Conservation (phyloP, 805 yeast species). For the Saccharomycopsis fibuligera region DNA sequence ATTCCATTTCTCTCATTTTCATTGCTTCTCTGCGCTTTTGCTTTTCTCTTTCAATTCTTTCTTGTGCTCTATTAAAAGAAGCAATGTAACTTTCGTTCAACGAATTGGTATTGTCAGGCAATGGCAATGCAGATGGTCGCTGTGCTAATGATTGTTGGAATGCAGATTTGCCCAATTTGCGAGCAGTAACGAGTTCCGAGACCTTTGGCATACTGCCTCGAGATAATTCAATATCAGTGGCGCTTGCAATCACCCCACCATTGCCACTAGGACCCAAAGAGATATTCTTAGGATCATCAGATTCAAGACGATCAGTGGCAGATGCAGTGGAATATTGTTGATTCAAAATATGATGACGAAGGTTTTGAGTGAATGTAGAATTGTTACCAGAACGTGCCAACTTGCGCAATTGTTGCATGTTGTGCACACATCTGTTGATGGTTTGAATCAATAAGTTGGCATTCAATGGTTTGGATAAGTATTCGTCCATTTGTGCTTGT, state of each 20-base stretch:
- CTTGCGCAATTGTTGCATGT: conserved; percentile 25
- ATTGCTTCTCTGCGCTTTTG: neutral
- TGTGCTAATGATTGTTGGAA: conserved; percentile 19
- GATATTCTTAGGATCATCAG: neutral
- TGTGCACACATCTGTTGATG: conserved; percentile 75
- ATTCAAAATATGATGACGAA: conserved; percentile 15
- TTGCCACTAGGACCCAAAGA: neutral
- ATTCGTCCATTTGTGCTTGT: conserved; percentile 90
- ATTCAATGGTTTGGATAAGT: conserved; percentile 80
- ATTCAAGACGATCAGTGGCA: neutral
- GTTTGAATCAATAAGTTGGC: conserved; percentile 80
- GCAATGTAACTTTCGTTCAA: conserved; percentile 19
- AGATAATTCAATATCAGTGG: neutral
- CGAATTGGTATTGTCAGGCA: conserved; percentile 13
- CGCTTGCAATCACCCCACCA: neutral
- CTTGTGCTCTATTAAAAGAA: conserved; percentile 17
- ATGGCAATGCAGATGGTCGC: conserved; percentile 19
- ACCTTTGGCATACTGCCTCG: conserved; percentile 17
- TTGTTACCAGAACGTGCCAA: conserved; percentile 12
- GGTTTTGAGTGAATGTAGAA: conserved; percentile 14
- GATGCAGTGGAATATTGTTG: neutral
- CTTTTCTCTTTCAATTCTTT: conserved; percentile 7
- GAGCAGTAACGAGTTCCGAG: conserved; percentile 17
- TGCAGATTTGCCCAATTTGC: conserved; percentile 16
- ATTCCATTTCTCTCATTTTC: neutral